These are phyloP conservation scores for Miamiensis avidus DNA, from an alignment of 169 alveolate genomes.

Conservation along the genomic window DNA sequence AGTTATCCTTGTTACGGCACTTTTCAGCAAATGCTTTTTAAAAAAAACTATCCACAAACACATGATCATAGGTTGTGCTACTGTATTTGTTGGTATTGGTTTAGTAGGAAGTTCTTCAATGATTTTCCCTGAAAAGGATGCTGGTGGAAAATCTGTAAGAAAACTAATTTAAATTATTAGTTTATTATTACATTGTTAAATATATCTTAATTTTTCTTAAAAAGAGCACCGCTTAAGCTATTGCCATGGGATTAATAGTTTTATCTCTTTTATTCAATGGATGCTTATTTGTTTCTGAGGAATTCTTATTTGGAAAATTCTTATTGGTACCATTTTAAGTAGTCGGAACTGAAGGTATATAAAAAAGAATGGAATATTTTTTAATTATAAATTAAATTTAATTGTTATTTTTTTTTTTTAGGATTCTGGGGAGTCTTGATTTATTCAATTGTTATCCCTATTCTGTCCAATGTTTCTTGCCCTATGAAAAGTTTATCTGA, in stretches of 20 bases:
- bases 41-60: slow-evolving; percentile 48
- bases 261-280: slow-evolving; percentile 54
- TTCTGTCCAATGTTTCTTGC: slow-evolving; percentile 50
- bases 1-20: slow-evolving; percentile 56
- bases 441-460: slow-evolving; percentile 40
- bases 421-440: slow-evolving; percentile 59
- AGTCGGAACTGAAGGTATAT: slow-evolving; percentile 63
- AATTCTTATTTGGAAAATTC: slow-evolving; percentile 55
- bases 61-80: slow-evolving; percentile 53
- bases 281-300: slow-evolving; percentile 58
- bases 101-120: slow-evolving; percentile 56
- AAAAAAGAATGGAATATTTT: too few relatives aligned
- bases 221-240: slow-evolving; percentile 21
- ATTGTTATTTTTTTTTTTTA: too few relatives aligned
- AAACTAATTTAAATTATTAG: background rate
- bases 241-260: slow-evolving; percentile 51
- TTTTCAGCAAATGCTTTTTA: slow-evolving; percentile 52
- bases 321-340: slow-evolving; percentile 62
- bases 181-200: background rate
- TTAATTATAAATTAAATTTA: too few relatives aligned
- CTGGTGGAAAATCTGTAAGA: background rate
- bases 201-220: background rate
- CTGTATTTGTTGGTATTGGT: slow-evolving; percentile 55
- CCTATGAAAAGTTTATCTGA: background rate
- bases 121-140: slow-evolving; percentile 30